Percentiles rank a stretch among this genome's conserved stretches.
Conservation (phyloP, 495 filamentous ascomycete species). For the Bombardia bombarda region DNA sequence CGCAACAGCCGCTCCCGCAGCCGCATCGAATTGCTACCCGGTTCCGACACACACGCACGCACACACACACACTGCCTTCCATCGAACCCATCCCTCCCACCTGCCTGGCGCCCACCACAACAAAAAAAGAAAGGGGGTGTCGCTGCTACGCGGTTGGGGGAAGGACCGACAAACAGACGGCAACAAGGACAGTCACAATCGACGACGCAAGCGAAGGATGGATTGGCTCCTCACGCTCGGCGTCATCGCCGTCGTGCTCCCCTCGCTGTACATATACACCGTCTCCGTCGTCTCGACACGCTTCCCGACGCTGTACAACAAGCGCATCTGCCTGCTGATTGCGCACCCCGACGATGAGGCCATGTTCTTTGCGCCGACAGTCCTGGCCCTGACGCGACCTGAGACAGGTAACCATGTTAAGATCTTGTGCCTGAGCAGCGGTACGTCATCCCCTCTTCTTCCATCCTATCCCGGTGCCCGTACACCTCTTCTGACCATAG, state of each 20-base stretch:
- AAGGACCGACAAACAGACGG: too few relatives aligned
- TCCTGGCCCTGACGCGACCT: slow-evolving; percentile 67
- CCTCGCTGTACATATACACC: slow-evolving; percentile 57
- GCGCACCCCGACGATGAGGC: slow-evolving; percentile 98
- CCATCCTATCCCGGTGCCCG: not conserved
- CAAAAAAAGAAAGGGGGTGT: too few relatives aligned
- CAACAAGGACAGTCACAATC: too few relatives aligned
- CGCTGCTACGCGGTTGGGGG: too few relatives aligned
- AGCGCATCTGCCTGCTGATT: slow-evolving; percentile 83
- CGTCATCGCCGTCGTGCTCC: slow-evolving; percentile 48
- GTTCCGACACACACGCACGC: too few relatives aligned
- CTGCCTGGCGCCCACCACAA: too few relatives aligned
- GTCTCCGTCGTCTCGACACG: slow-evolving; percentile 41
- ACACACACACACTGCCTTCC: too few relatives aligned
- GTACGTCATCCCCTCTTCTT: slow-evolving; percentile 30
- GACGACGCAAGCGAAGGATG: too few relatives aligned
- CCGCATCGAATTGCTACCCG: too few relatives aligned
- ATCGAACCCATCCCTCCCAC: too few relatives aligned
- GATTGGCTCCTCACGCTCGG: slow-evolving; percentile 22
- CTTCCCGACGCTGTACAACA: slow-evolving; percentile 65
- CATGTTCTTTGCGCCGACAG: slow-evolving; percentile 95
- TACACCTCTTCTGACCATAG: not conserved
- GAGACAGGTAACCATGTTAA: slow-evolving; percentile 80
- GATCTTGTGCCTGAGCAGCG: slow-evolving; percentile 85
- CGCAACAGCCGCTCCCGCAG: too few relatives aligned